Percentiles rank a stretch among this genome's conserved stretches.
Conservation (phyloP, 2,329 filamentous ascomycete species). For the Fusarium sp. region DNA sequence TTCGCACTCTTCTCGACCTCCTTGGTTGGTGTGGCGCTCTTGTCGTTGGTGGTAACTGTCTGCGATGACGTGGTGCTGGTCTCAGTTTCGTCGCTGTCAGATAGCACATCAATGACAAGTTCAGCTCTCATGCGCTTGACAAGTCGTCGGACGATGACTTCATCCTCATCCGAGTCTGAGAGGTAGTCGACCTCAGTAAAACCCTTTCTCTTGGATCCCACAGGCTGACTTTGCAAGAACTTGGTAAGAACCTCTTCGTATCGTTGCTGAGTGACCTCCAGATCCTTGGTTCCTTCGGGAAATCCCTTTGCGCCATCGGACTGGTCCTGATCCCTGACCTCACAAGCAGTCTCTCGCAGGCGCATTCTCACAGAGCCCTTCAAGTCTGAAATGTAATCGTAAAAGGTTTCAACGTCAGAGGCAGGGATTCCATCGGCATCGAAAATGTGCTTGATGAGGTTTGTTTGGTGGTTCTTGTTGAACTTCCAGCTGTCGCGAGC, state of each 20-base stretch:
- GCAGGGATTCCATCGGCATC: constrained; percentile 76
- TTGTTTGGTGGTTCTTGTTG: constrained; percentile 91
- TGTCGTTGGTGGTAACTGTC: constrained; percentile 47
- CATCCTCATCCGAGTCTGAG: constrained; percentile 59
- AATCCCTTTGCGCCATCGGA: constrained; percentile 61
- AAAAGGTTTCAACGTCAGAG: constrained; percentile 74
- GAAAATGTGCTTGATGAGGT: constrained; percentile 85
- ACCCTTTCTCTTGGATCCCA: constrained; percentile 58
- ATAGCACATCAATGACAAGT: constrained; percentile 66
- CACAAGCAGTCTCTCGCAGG: constrained; percentile 72
- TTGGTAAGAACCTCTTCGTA: constrained; percentile 67
- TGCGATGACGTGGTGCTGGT: constrained; percentile 47
- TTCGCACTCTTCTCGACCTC: constrained; percentile 55
- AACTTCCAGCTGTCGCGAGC: constrained; percentile 87
- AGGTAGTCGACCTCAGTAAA: constrained; percentile 66
- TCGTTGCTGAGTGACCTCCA: constrained; percentile 61
- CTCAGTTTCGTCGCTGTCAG: constrained; percentile 58
- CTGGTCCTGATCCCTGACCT: constrained; percentile 68
- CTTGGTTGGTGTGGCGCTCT: constrained; percentile 36
- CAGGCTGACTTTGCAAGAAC: constrained; percentile 55
- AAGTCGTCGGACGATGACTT: constrained; percentile 64
- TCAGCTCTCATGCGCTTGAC: constrained; percentile 73
- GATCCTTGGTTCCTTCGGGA: constrained; percentile 60
- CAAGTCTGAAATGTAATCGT: constrained; percentile 81
- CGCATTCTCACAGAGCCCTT: constrained; percentile 79